A percentile compares a stretch with the other conserved stretches of the same genome.
Conservation (phyloP, 31 red algal genomes). For the Odonthalia washingtoniensis region DNA sequence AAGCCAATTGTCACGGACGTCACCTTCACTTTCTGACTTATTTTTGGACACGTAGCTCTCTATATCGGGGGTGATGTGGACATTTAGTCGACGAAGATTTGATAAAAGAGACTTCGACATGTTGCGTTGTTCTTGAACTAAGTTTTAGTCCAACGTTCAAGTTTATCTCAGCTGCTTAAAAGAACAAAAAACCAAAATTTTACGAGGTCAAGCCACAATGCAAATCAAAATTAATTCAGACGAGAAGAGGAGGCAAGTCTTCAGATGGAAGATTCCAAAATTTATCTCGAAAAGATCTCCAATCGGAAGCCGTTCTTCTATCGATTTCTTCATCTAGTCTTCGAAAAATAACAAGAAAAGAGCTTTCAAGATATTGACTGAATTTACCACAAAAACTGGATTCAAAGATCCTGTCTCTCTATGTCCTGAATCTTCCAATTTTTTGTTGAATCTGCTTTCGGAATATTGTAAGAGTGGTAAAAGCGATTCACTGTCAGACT, state of each 20-base stretch:
- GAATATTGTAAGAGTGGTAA: slow-evolving; percentile 26
- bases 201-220: too few relatives aligned
- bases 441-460: slow-evolving; percentile 21
- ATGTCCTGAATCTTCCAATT: background rate
- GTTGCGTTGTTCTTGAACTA: too few relatives aligned
- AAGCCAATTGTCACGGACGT: background rate
- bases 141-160: too few relatives aligned
- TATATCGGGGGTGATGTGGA: background rate
- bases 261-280: background rate
- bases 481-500: slow-evolving; percentile 18
- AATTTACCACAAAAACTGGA: background rate
- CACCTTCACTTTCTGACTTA: background rate
- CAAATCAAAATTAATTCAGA: background rate
- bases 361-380: background rate
- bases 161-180: too few relatives aligned
- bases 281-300: background rate
- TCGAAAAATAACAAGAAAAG: slow-evolving; percentile 3
- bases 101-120: too few relatives aligned
- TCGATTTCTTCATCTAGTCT: background rate
- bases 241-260: background rate
- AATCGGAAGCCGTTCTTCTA: background rate
- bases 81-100: background rate
- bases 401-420: slow-evolving; percentile 22
- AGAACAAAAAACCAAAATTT: too few relatives aligned
- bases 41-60: background rate